These are phyloP conservation scores for Rehmannia glutinosa DNA, from an alignment of 257 asterid genomes.

Conservation along the genomic window DNA sequence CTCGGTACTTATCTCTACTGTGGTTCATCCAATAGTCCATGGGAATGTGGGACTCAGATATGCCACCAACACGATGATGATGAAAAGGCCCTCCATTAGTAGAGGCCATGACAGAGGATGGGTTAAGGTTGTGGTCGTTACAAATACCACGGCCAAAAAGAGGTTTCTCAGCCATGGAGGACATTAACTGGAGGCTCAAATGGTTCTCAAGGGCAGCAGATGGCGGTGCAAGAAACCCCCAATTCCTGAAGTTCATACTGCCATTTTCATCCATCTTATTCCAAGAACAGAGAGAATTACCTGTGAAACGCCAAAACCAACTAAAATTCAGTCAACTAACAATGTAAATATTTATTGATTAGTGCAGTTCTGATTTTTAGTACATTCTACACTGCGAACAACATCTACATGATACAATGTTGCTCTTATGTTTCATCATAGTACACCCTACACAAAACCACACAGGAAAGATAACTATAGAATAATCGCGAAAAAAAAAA, in stretches of 20 bases:
- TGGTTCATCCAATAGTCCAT: constrained; percentile 43
- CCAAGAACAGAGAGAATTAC: neutral
- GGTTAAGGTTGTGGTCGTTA: constrained; percentile 24
- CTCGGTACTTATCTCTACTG: constrained; percentile 45
- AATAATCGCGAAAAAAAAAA: too few relatives aligned
- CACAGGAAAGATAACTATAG: constrained; percentile 8
- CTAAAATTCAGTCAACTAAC: constrained; percentile 8
- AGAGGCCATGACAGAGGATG: constrained; percentile 31
- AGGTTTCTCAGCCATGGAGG: constrained; percentile 41
- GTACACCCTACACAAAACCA: constrained; percentile 4
- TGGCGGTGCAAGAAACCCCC: constrained; percentile 39
- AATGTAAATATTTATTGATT: neutral
- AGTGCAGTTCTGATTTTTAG: neutral
- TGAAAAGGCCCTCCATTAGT: constrained; percentile 50
- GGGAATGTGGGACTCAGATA: constrained; percentile 34
- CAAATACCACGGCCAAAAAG: constrained; percentile 28
- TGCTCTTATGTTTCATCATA: neutral
- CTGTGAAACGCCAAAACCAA: neutral
- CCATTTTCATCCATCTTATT: constrained; percentile 52
- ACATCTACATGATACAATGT: neutral
- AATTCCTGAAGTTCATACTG: constrained; percentile 32
- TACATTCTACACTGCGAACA: constrained; percentile 3
- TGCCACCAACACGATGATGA: constrained; percentile 54
- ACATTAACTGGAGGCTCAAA: constrained; percentile 49
- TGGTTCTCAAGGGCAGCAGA: constrained; percentile 25